Evolutionary conservation across 768 basidiomycete species (phyloP), one percentile per base, ranked within the genome.

Genomic region (Chalciporus pseudorubinellus): DNA sequence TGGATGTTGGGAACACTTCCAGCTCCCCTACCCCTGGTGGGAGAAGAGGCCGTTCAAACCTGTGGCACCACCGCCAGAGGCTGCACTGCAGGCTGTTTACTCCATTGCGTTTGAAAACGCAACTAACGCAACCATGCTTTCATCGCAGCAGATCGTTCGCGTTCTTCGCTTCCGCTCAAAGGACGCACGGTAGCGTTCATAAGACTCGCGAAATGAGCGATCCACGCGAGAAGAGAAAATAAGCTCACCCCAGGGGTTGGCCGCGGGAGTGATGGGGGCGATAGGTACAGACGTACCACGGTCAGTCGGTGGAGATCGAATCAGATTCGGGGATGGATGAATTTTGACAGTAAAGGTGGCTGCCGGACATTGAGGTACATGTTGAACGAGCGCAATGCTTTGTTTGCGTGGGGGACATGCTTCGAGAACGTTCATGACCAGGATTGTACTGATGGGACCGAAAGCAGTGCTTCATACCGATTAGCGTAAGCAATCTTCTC

Each of bases 401-500:
- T 82, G 69, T 98, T 99, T 8, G 95, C 92, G 60, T 98, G 95
- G 2, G 93, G 93, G 22, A 98, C 91, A 64, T 98, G 73, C 95
- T 98, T 66, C 22, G 38, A 51, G 48, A 54, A 51, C 16, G 50
- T 48, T 40, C 40, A 45, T 49, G 46, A 51, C 57, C 45, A 64
- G 62, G 34, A 50, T 20, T 40, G 22, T 29, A 44, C 44, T 50
- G 51, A 59, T 48, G 51, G 40, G 16, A 50, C 33, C 31, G 43
- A 54, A 33, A 48, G 29, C 36, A 51, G 45, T 48, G 36, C 26
- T 45, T 75, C 88, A 62, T 67, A 95, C 95, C 87, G 87, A 73
- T 97, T 94, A 18, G 95, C 94, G 67, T 97, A 98, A 4, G 83
- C 89, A 60, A 98, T 95, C 74, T 95, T 95, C 69, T 99, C 94